These are phyloP conservation scores for Aspergillus aculeatinus DNA, from an alignment of 2,329 filamentous ascomycete species.

Conservation along the genomic window DNA sequence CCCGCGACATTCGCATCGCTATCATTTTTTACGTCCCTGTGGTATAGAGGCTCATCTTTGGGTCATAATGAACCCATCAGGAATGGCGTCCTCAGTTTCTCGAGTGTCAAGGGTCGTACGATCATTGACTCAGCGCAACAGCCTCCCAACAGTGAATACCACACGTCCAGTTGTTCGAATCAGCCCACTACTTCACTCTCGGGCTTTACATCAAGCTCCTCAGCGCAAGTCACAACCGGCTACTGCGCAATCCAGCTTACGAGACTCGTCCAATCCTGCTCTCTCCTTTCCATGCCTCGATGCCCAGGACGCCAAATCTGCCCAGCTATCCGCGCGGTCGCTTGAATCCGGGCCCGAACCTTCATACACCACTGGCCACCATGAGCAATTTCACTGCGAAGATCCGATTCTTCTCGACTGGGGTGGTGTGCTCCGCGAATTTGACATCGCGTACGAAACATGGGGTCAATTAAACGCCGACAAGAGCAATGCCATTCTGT, in stretches of 20 bases:
- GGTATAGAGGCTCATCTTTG: neutral
- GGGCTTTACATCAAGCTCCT: constrained; percentile 24
- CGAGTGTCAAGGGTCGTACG: constrained; percentile 12
- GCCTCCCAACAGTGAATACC: constrained; percentile 1
- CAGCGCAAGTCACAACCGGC: constrained; percentile 20
- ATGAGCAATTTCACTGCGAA: constrained; percentile 70
- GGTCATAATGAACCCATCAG: constrained; percentile 18
- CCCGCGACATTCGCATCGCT: neutral
- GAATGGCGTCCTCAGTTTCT: constrained; percentile 17
- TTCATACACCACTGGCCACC: constrained; percentile 87
- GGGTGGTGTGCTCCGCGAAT: constrained; percentile 87
- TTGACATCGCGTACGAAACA: constrained; percentile 87
- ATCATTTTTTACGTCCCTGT: neutral
- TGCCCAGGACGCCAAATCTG: constrained; percentile 74
- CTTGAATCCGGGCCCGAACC: constrained; percentile 81
- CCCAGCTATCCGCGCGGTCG: constrained; percentile 66
- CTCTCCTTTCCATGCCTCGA: constrained; percentile 90
- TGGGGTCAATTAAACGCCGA: constrained; percentile 66
- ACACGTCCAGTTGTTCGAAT: constrained; percentile 11
- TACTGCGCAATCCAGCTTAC: constrained; percentile 20
- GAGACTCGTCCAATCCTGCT: constrained; percentile 68
- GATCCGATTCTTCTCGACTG: constrained; percentile 84
- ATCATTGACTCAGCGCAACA: constrained; percentile 13
- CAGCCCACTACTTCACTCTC: neutral
- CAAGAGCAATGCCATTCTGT: constrained; percentile 81